Conservation (phyloP, 176 grass and related monocot genomes). For the Lolium perenne region DNA sequence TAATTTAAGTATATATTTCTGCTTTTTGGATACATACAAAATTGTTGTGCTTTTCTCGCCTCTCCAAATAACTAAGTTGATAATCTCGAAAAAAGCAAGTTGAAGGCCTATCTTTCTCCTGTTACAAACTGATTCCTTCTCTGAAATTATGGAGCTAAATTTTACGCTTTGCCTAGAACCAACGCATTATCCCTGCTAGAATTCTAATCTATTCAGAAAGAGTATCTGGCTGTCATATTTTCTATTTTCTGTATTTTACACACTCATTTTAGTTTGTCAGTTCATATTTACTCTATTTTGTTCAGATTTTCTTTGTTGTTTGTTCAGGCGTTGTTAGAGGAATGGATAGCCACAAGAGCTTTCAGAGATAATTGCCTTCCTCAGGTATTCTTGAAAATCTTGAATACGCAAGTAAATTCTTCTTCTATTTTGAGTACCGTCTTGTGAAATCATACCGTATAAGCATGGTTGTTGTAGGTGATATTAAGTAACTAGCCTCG, state of each 20-base stretch:
- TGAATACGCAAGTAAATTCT: conserved; percentile 10
- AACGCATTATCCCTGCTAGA: not conserved
- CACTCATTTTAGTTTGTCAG: conserved; percentile 27
- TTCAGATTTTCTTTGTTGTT: conserved; percentile 46
- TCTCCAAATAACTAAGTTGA: conserved; percentile 13
- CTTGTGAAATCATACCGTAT: not conserved
- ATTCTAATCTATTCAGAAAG: not conserved
- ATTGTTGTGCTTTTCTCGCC: not conserved
- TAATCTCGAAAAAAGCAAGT: not conserved
- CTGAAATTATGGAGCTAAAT: conserved; percentile 28
- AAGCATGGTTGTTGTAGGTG: not conserved
- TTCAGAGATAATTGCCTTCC: conserved; percentile 73
- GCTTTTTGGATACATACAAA: not conserved
- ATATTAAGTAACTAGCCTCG: not conserved
- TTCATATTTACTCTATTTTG: conserved; percentile 14
- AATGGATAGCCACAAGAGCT: conserved; percentile 93
- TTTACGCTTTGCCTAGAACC: not conserved
- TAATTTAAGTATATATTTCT: conserved; percentile 7
- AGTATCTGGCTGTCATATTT: not conserved
- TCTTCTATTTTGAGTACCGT: not conserved
- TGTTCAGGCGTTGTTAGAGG: conserved; percentile 91
- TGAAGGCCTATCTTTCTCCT: not conserved
- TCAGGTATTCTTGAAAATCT: conserved; percentile 61
- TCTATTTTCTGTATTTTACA: not conserved
- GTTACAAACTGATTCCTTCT: conserved; percentile 11